phyloP scores from a whole-genome alignment of 495 filamentous ascomycete genomes.

The Terfezia claveryi region DNA sequence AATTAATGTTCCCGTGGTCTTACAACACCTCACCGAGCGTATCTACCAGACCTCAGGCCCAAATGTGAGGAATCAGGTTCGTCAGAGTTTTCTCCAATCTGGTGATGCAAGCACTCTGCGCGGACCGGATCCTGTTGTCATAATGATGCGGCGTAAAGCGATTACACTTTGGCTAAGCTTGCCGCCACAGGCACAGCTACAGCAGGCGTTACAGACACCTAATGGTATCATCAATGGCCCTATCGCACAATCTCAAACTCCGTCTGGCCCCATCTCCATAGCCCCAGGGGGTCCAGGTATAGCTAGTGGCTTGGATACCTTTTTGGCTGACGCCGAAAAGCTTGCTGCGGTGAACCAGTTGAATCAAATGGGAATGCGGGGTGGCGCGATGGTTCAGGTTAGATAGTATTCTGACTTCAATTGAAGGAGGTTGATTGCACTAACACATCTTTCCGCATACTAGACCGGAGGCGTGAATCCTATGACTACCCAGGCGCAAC shows the following conservation, averaged over 20 bases:
- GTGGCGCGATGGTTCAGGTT: too few species aligned
- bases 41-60: neutral
- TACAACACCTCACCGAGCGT: neutral
- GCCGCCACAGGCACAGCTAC: neutral
- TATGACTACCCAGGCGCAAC: too few species aligned
- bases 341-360: neutral
- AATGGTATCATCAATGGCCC: neutral
- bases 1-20: neutral
- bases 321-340: neutral
- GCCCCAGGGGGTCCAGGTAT: neutral
- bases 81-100: too few species aligned
- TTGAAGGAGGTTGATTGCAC: too few species aligned
- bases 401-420: too few species aligned
- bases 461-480: too few species aligned
- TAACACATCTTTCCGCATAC: too few species aligned
- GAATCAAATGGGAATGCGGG: too few species aligned
- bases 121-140: neutral
- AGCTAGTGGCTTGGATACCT: neutral
- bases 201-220: neutral
- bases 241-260: neutral
- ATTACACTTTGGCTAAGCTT: neutral
- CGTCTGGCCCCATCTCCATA: neutral
- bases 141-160: neutral
- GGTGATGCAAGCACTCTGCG: too few species aligned
- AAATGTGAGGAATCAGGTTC: too few species aligned